Evolutionary conservation across 768 basidiomycete species (phyloP).

Genomic region (Suillus americanus): DNA sequence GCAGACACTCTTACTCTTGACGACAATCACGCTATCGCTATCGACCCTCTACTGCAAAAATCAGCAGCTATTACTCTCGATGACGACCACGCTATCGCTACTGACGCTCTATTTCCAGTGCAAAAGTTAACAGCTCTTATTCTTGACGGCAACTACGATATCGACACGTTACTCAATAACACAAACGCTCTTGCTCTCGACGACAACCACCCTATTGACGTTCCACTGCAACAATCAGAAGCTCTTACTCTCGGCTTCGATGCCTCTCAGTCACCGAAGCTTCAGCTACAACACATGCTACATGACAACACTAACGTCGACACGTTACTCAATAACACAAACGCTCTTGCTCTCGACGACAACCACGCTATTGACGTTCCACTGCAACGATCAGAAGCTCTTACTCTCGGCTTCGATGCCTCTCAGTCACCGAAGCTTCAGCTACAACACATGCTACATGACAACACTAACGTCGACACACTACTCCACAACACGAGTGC

Average conservation of each 20-base stretch:
- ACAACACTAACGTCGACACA: not conserved
- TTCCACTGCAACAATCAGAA: not conserved
- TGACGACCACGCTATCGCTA: not conserved
- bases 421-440: not conserved
- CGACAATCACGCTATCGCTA: not conserved
- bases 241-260: not conserved
- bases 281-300: not conserved
- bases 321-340: not conserved
- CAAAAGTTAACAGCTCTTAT: not conserved
- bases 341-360: not conserved
- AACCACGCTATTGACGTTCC: not conserved
- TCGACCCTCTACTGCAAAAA: not conserved
- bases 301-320: not conserved
- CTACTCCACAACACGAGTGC: not conserved
- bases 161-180: not conserved
- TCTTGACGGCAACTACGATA: not conserved
- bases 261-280: not conserved
- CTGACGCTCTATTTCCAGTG: not conserved
- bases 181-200: not conserved
- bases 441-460: not conserved
- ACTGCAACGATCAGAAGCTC: not conserved
- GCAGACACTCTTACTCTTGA: not conserved
- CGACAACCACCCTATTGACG: not conserved
- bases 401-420: not conserved
- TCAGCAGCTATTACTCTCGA: not conserved